A percentile compares a stretch with the other conserved stretches of the same genome.
Conservation (phyloP, 139 green algal genomes). For the Haematococcus sp. region DNA sequence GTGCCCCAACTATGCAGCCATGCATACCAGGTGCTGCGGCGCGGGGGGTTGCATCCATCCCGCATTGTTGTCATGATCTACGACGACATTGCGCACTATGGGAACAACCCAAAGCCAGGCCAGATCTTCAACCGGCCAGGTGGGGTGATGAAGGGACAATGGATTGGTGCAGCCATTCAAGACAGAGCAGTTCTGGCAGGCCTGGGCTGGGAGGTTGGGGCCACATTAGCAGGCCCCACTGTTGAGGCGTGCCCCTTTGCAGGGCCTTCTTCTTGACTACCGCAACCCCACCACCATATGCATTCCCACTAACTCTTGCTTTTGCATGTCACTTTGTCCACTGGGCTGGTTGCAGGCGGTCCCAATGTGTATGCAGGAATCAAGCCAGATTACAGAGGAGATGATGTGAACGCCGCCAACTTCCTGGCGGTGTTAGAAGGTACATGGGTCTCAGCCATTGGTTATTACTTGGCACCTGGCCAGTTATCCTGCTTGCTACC, state of each 20-base stretch:
- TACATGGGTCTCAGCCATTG: conserved; percentile 53
- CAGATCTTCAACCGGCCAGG: conserved; percentile 89
- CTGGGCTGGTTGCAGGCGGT: conserved; percentile 45
- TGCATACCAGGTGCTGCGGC: conserved; percentile 75
- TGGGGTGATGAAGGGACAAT: conserved; percentile 5
- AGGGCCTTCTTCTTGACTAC: too few relatives aligned
- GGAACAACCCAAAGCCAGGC: conserved; percentile 77
- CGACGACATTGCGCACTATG: conserved; percentile 83
- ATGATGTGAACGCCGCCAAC: conserved; percentile 74
- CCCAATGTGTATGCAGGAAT: conserved; percentile 84
- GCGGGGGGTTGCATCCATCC: conserved; percentile 40
- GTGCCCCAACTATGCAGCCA: conserved; percentile 33
- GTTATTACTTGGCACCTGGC: too few relatives aligned
- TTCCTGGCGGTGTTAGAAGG: conserved; percentile 84
- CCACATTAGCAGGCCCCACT: background rate
- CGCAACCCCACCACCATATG: too few relatives aligned
- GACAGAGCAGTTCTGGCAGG: too few relatives aligned
- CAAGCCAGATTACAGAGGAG: conserved; percentile 81
- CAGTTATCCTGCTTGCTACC: too few relatives aligned
- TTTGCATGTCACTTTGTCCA: background rate
- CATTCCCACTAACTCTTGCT: too few relatives aligned
- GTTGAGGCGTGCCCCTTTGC: background rate
- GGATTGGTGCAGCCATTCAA: too few relatives aligned
- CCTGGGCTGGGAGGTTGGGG: too few relatives aligned
- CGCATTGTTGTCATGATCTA: conserved; percentile 86